Evolutionary conservation across 192 early-diverging fungal genomes (phyloP).

Genomic region (Rhizophlyctis rosea): DNA sequence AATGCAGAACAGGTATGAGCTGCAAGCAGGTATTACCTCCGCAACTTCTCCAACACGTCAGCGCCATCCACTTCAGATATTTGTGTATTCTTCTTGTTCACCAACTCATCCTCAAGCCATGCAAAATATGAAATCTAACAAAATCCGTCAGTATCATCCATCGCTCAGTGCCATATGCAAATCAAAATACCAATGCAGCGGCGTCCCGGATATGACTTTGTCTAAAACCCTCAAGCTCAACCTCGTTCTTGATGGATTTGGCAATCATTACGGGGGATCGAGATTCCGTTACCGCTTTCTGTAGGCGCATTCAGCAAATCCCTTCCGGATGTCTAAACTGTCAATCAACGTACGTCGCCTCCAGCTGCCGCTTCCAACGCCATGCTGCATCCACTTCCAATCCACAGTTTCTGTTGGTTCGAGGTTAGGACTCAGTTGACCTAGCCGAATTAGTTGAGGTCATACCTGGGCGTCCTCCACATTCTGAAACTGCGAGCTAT

Average conservation of each 20-base stretch:
- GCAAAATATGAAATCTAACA: constrained; percentile 66
- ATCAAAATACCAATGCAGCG: constrained; percentile 58
- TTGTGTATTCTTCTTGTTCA: constrained; percentile 50
- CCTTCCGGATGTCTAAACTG: not conserved
- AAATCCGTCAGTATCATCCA: not conserved
- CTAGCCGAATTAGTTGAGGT: no score
- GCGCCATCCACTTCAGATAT: constrained; percentile 87
- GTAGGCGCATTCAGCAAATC: not conserved
- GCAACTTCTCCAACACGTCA: constrained; percentile 74
- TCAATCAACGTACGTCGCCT: constrained; percentile 19
- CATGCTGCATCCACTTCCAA: constrained; percentile 65
- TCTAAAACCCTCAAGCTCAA: constrained; percentile 89
- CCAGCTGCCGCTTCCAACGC: constrained; percentile 76
- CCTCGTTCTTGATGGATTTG: constrained; percentile 92
- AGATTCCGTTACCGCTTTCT: constrained; percentile 50
- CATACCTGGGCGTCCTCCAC: not conserved
- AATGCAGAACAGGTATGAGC: not conserved
- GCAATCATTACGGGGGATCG: constrained; percentile 71
- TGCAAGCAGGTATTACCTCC: constrained; percentile 25
- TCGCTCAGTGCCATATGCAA: not conserved
- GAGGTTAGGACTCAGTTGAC: no score
- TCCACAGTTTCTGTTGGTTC: constrained; percentile 55
- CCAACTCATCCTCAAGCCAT: constrained; percentile 91
- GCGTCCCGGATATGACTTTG: constrained; percentile 88
- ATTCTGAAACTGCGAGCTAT: not conserved